Evolutionary conservation across 73 alveolate species (phyloP).

Genomic region (Blepharisma japonicum): DNA sequence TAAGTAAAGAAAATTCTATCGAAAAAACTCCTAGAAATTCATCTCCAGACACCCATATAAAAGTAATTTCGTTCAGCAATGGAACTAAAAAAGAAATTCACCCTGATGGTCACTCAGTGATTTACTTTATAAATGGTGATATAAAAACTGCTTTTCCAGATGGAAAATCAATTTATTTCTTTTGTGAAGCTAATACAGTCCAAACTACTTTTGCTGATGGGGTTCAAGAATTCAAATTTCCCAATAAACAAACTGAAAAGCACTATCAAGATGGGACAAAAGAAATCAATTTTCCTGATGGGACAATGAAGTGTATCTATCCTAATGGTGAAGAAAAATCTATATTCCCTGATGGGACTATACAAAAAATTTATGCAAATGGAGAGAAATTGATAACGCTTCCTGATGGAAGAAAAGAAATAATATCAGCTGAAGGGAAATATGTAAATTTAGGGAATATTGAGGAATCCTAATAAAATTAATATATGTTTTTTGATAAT

Average conservation of each 20-base stretch:
- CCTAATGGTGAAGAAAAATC: conserved; percentile 52
- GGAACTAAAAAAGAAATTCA: conserved; percentile 56
- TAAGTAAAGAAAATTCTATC: no score
- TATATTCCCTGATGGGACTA: conserved; percentile 40
- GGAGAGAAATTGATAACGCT: conserved; percentile 55
- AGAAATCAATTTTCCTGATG: conserved; percentile 60
- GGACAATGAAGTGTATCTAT: conserved; percentile 43
- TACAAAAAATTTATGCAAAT: conserved; percentile 38
- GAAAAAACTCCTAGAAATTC: no score
- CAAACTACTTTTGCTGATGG: conserved; percentile 63
- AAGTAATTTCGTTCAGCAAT: conserved; percentile 50
- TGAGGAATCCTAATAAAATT: no score
- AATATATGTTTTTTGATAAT: no score
- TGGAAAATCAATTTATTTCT: conserved; percentile 56
- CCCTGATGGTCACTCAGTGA: conserved; percentile 58
- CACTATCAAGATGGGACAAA: conserved; percentile 60
- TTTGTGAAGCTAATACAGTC: conserved; percentile 54
- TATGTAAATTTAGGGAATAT: no score
- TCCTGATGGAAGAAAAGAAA: conserved; percentile 76
- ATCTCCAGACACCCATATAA: conserved; percentile 5
- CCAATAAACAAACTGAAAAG: conserved; percentile 52
- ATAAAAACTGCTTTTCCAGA: conserved; percentile 46
- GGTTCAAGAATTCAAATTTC: conserved; percentile 44
- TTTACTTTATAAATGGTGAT: conserved; percentile 60
- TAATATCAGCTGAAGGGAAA: no score